phyloP scores from a whole-genome alignment of 1,284 basidiomycete genomes.

The Rhodotorula sp. region DNA sequence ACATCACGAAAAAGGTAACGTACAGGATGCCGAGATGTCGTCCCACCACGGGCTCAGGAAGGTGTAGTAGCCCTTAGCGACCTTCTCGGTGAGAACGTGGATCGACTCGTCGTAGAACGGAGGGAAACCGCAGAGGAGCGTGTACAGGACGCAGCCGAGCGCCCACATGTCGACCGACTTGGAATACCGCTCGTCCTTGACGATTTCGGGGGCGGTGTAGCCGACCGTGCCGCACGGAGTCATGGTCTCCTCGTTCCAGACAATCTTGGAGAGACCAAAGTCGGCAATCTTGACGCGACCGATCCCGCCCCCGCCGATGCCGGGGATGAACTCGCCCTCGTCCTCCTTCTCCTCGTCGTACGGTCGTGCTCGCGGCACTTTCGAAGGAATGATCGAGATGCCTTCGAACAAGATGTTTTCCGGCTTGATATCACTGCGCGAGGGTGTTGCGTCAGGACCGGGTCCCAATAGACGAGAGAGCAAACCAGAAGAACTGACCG shows the following conservation, averaged over 20 bases:
- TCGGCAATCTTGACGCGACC: conserved; percentile 98
- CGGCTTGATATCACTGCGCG: conserved; percentile 83
- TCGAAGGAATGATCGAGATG: conserved; percentile 89
- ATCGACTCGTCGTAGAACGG: conserved; percentile 99
- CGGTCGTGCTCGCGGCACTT: conserved; percentile 69
- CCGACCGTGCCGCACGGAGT: conserved; percentile 99
- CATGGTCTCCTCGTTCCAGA: conserved; percentile 99
- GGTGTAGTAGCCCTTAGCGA: conserved; percentile 94
- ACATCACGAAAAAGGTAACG: conserved; percentile 39
- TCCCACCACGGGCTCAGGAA: conserved; percentile 99
- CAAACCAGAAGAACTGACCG: conserved; percentile 53
- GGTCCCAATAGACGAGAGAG: not conserved
- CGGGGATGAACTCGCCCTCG: conserved; percentile 90
- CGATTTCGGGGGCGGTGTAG: conserved; percentile 98
- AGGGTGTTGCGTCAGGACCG: not conserved
- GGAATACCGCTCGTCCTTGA: conserved; percentile 97
- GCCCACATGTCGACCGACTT: conserved; percentile 99
- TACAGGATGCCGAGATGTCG: conserved; percentile 78
- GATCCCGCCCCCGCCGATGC: conserved; percentile 93
- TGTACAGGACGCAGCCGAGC: conserved; percentile 96
- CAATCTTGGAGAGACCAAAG: conserved; percentile 95
- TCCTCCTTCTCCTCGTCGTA: conserved; percentile 99
- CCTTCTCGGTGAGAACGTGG: conserved; percentile 96
- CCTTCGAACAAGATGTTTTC: conserved; percentile 95
- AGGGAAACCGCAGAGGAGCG: conserved; percentile 73